phyloP scores from a whole-genome alignment of 192 early-diverging fungal species.

The Coemansia erecta region DNA sequence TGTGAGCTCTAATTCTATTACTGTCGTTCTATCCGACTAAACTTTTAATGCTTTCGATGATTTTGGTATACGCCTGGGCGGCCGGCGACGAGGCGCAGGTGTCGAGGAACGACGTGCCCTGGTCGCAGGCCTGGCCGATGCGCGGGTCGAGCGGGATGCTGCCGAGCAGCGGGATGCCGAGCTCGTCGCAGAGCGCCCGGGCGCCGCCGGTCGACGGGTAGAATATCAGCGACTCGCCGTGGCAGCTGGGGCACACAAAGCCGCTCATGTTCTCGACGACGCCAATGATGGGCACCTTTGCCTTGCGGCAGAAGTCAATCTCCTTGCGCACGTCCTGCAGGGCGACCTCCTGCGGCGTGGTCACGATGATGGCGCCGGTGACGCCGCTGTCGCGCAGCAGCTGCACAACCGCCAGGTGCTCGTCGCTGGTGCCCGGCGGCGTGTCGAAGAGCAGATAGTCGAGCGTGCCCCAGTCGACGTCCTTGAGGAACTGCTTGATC shows the following conservation, averaged over 20 bases:
- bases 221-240: conserved; percentile 72
- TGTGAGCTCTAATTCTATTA: neutral
- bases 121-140: conserved; percentile 81
- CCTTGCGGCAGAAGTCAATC: conserved; percentile 85
- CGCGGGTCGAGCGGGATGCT: conserved; percentile 75
- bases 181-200: conserved; percentile 61
- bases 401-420: conserved; percentile 87
- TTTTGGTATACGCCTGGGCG: conserved; percentile 59
- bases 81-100: conserved; percentile 87
- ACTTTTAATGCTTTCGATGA: conserved; percentile 49
- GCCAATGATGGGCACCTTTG: conserved; percentile 84
- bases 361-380: conserved; percentile 87
- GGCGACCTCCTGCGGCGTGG: conserved; percentile 90
- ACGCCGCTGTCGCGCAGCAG: conserved; percentile 73
- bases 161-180: conserved; percentile 64
- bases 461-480: conserved; percentile 90
- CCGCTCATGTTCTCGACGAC: conserved; percentile 98
- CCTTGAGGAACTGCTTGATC: conserved; percentile 95
- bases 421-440: conserved; percentile 96
- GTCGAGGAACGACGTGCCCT: conserved; percentile 87
- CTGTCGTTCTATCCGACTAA: conserved; percentile 2
- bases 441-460: conserved; percentile 96
- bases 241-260: conserved; percentile 91
- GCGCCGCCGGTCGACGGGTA: conserved; percentile 77
- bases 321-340: conserved; percentile 94